These are phyloP conservation scores for Blastocystis sp. DNA, from an alignment of 352 stramenopile genomes.

Conservation along the genomic window DNA sequence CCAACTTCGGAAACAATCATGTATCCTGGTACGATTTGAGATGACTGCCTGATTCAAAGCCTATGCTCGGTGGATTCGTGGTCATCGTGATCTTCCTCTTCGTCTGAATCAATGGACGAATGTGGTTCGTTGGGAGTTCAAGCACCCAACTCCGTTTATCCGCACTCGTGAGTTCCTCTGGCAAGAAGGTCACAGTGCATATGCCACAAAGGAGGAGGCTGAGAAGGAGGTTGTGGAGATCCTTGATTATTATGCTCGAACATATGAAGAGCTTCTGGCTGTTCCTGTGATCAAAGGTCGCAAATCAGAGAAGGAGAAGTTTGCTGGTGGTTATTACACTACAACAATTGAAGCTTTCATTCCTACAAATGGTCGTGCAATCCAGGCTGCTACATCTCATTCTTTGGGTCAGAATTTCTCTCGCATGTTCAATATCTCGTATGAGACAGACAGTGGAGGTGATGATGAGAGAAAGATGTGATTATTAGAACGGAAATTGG, in stretches of 20 bases:
- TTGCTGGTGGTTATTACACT: conserved; percentile 91
- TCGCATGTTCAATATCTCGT: conserved; percentile 98
- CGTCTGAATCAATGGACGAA: conserved; percentile 99
- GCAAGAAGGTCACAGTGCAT: conserved; percentile 96
- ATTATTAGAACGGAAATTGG: conserved; percentile 68
- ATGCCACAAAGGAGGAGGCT: conserved; percentile 89
- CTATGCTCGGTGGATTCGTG: conserved; percentile 77
- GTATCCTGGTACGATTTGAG: conserved; percentile 81
- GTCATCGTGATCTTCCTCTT: conserved; percentile 91
- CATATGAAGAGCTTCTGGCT: conserved; percentile 96
- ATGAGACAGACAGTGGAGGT: conserved; percentile 79
- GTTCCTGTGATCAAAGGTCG: conserved; percentile 96
- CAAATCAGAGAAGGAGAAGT: conserved; percentile 98
- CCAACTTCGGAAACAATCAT: conserved; percentile 99
- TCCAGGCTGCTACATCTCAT: conserved; percentile 96
- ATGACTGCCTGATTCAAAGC: conserved; percentile 68
- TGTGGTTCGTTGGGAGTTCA: conserved; percentile 98
- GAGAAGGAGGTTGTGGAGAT: conserved; percentile 86
- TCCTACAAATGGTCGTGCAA: conserved; percentile 83
- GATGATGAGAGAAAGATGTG: conserved; percentile 71
- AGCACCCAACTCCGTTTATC: conserved; percentile 94
- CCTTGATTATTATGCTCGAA: conserved; percentile 88
- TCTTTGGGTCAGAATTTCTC: conserved; percentile 98
- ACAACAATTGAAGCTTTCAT: conserved; percentile 99
- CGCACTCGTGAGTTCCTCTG: conserved; percentile 96